A percentile compares a stretch with the other conserved stretches of the same genome.
phyloP scores from a whole-genome alignment of 2,329 filamentous ascomycete genomes.

The Clarireedia paspali region DNA sequence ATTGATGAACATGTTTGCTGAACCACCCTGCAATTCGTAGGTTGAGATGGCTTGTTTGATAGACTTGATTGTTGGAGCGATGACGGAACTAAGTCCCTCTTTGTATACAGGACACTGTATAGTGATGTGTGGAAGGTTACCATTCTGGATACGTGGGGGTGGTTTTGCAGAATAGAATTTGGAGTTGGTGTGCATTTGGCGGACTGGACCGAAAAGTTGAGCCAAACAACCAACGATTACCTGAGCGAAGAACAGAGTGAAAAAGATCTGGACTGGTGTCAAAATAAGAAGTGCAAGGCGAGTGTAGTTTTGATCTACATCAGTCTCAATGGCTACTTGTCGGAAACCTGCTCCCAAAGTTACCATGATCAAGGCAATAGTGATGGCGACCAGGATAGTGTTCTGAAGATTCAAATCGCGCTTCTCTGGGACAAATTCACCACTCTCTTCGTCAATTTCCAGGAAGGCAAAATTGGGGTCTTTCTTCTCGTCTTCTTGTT shows the following conservation, averaged over 20 bases:
- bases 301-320: constrained; percentile 53
- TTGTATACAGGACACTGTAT: constrained; percentile 88
- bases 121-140: constrained; percentile 62
- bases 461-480: constrained; percentile 38
- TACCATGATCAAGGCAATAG: constrained; percentile 55
- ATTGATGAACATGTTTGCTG: constrained; percentile 70
- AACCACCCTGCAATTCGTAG: constrained; percentile 71
- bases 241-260: constrained; percentile 74
- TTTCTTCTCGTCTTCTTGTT: constrained; percentile 47
- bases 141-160: constrained; percentile 50
- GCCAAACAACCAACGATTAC: constrained; percentile 70
- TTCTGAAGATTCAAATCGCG: constrained; percentile 64
- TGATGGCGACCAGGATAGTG: constrained; percentile 58
- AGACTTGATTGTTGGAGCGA: constrained; percentile 68
- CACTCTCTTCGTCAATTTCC: constrained; percentile 66
- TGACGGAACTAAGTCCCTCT: constrained; percentile 68
- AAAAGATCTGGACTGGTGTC: constrained; percentile 68
- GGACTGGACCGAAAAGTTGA: constrained; percentile 68
- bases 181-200: constrained; percentile 67
- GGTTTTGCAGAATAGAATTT: constrained; percentile 74
- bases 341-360: constrained; percentile 64
- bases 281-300: constrained; percentile 59
- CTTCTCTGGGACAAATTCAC: constrained; percentile 55
- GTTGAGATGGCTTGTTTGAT: constrained; percentile 72
- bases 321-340: constrained; percentile 60